Evolutionary conservation across 192 early-diverging fungal genomes (phyloP).

Genomic region (Backusella mclennaniae): DNA sequence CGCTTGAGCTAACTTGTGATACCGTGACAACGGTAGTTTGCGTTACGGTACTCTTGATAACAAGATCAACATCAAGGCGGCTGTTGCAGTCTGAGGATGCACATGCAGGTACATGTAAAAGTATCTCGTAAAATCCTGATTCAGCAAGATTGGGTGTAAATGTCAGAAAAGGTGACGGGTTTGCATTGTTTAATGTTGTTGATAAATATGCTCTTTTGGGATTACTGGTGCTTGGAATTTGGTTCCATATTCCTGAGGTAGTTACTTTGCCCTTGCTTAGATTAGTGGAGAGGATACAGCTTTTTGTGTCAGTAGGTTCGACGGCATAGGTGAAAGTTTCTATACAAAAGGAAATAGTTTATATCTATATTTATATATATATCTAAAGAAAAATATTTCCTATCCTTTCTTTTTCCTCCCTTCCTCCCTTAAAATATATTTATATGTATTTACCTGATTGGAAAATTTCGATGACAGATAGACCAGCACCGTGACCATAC

Average conservation of each 20-base stretch:
- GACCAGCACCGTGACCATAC: conserved; percentile 36
- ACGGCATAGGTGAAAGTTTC: conserved; percentile 28
- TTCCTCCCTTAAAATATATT: not conserved
- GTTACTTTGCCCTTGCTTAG: not conserved
- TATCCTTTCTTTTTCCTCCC: not conserved
- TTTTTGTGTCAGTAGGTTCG: not conserved
- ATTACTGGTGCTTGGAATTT: not conserved
- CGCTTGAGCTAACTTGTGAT: not conserved
- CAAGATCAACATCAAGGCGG: conserved; percentile 23
- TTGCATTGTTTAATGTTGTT: not conserved
- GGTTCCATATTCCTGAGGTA: conserved; percentile 15
- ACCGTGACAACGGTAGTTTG: not conserved
- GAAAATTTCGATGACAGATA: conserved; percentile 29
- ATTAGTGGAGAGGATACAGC: not conserved
- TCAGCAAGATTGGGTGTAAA: conserved; percentile 31
- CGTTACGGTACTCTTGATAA: not conserved
- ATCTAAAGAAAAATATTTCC: not conserved
- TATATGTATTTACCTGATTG: conserved; percentile 28
- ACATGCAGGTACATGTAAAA: conserved; percentile 31
- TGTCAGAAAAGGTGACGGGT: conserved; percentile 1
- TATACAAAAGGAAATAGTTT: not conserved
- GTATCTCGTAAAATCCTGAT: conserved; percentile 26
- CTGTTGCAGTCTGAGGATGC: conserved; percentile 14
- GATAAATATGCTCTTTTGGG: conserved; percentile 15
- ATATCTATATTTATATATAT: not conserved